These are phyloP conservation scores for Paraurostyla sp. DNA, from an alignment of 73 alveolate genomes.

Conservation along the genomic window DNA sequence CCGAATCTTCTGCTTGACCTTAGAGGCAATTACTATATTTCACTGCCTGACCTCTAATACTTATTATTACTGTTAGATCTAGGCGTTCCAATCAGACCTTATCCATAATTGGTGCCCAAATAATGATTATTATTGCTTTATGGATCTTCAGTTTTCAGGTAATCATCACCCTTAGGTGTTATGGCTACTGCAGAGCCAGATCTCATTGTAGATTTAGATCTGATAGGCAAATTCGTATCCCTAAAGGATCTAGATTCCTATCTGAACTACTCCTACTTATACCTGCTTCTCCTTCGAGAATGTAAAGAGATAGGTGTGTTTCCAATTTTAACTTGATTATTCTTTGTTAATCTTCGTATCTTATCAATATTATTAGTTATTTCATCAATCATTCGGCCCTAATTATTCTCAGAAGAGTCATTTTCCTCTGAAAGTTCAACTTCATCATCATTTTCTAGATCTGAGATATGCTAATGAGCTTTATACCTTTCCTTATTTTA, in stretches of 20 bases:
- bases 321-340: not conserved
- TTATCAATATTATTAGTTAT: not conserved
- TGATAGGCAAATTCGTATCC: not conserved
- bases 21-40: not conserved
- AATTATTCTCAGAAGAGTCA: not conserved
- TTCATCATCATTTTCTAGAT: not conserved
- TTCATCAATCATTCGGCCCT: not conserved
- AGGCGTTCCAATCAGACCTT: too few relatives aligned
- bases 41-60: constrained; percentile 18
- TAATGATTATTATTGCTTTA: not conserved
- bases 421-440: not conserved
- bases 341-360: not conserved
- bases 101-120: not conserved
- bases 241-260: constrained; percentile 1
- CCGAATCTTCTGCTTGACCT: not conserved
- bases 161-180: not conserved
- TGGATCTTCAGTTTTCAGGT: too few relatives aligned
- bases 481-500: too few relatives aligned
- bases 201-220: not conserved
- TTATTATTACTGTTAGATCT: too few relatives aligned
- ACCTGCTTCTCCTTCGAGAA: not conserved
- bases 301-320: not conserved
- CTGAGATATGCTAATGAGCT: not conserved
- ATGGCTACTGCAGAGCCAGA: not conserved
- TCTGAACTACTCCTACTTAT: not conserved